Evolutionary conservation across 2,329 filamentous ascomycete genomes (phyloP).

Genomic region (Hymenoscyphus scutula): DNA sequence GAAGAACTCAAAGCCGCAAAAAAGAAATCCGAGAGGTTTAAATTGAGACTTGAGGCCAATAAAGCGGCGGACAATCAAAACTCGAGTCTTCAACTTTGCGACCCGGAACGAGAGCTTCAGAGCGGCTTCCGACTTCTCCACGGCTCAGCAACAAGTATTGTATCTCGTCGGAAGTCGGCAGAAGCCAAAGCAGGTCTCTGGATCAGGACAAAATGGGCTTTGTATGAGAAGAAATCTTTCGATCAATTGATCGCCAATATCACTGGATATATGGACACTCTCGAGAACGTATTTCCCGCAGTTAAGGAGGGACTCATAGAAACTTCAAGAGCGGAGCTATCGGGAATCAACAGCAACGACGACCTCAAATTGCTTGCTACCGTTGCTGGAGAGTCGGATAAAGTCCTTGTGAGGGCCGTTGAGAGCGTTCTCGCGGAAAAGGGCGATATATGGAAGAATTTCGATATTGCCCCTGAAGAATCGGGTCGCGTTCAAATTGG

Average conservation of each 20-base stretch:
- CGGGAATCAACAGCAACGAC: no score
- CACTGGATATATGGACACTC: background rate
- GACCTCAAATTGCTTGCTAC: no score
- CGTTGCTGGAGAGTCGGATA: no score
- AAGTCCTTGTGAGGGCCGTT: no score
- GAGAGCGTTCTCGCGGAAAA: no score
- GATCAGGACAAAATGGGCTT: constrained; percentile 4
- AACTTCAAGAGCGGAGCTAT: no score
- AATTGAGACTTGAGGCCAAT: background rate
- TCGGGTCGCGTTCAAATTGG: no score
- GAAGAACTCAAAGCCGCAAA: no score
- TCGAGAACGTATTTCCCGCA: background rate
- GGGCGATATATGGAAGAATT: no score
- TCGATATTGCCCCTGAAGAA: no score
- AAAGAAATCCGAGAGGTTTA: background rate
- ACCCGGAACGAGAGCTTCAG: background rate
- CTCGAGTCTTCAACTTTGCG: background rate
- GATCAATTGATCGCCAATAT: background rate
- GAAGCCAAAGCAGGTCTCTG: background rate
- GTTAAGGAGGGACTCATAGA: background rate
- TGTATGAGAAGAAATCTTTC: constrained; percentile 3
- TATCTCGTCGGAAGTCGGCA: background rate
- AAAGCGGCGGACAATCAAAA: background rate
- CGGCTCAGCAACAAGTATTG: background rate
- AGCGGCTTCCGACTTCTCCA: background rate